phyloP scores from a whole-genome alignment of 2,329 filamentous ascomycete species.

The Talaromyces sp. region DNA sequence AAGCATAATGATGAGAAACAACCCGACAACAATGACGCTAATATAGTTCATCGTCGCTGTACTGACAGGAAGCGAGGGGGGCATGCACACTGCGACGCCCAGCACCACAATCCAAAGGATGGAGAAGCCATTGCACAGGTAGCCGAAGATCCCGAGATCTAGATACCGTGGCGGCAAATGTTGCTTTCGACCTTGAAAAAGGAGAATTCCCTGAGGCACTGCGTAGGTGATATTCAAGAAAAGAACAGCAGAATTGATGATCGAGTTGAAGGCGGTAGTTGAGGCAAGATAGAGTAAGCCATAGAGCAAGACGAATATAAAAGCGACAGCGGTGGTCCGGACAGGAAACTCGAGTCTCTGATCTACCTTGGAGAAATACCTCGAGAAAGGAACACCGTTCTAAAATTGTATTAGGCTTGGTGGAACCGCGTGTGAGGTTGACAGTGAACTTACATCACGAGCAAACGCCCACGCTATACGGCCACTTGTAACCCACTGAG shows the following conservation, averaged over 20 bases:
- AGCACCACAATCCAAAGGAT: constrained; percentile 42
- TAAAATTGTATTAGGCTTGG: no score
- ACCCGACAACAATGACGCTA: neutral
- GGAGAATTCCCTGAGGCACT: constrained; percentile 44
- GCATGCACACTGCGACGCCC: constrained; percentile 45
- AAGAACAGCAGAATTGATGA: constrained; percentile 44
- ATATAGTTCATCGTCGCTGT: no score
- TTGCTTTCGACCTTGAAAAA: constrained; percentile 36
- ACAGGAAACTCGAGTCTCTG: constrained; percentile 21
- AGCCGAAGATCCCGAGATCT: constrained; percentile 29
- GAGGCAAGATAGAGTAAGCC: constrained; percentile 46
- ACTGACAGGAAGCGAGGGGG: constrained; percentile 30
- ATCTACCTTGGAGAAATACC: constrained; percentile 22
- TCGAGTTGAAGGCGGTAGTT: constrained; percentile 39
- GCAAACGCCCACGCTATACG: constrained; percentile 31
- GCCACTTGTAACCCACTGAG: constrained; percentile 28
- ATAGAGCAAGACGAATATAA: constrained; percentile 26
- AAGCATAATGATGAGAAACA: neutral
- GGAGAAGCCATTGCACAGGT: constrained; percentile 35
- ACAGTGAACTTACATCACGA: constrained; percentile 15
- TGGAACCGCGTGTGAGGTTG: no score
- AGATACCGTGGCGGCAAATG: constrained; percentile 17
- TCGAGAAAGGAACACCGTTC: constrained; percentile 20
- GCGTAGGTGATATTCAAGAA: constrained; percentile 47
- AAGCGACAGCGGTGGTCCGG: constrained; percentile 23